Base-by-base conservation (phyloP, 805 yeast species). In the Candida krabiensis region DNA sequence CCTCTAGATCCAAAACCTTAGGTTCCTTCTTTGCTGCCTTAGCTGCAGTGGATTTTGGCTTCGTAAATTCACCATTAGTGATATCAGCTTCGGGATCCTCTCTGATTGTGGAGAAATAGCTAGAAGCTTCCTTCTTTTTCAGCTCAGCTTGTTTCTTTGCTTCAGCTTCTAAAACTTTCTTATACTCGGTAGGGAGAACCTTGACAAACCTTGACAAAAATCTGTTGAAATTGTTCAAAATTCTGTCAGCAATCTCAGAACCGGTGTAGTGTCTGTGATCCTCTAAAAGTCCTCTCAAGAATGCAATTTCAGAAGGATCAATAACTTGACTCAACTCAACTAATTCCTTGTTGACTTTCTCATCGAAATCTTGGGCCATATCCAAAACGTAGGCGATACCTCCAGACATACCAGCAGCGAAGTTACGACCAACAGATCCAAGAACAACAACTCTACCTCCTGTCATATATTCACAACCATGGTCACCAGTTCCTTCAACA, bases 381-480 rank as follows among this genome's bases (percentile, higher is more conserved):
- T 90, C 96, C 54, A 91, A 74, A 43, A 95, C 97, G 60, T 91
- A 91, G 12, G 96, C 95, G 64, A 93, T 91, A 79, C 99, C 99
- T 68, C 99, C 99, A 54, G 97, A 90, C 85, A 93, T 93, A 73
- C 99, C 99, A 40, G 99, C 96, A 45, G 86, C 96, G 62, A 86
- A 86, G 72, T 89, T 83, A 47, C 97, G 80, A 42, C 96, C 97
- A 55, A 96, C 86, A 43, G 80, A 69, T 32, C 97, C 96, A 52
- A 91, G 76, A 33, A 91, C 89, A 59, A 91, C 88, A 46, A 93
- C 96, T 56, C 98, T 80, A 62, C 99, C 99, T 64, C 99, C 98
- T 53, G 98, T 90, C 99, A 91, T 91, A 70, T 91, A 91, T 69
- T 91, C 99, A 70, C 97, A 91, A 36, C 99, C 99, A 64, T 91